Evolutionary conservation across 257 asterid species (phyloP), one percentile per base, ranked within the genome.

Genomic region (Solanum chiquidenum): DNA sequence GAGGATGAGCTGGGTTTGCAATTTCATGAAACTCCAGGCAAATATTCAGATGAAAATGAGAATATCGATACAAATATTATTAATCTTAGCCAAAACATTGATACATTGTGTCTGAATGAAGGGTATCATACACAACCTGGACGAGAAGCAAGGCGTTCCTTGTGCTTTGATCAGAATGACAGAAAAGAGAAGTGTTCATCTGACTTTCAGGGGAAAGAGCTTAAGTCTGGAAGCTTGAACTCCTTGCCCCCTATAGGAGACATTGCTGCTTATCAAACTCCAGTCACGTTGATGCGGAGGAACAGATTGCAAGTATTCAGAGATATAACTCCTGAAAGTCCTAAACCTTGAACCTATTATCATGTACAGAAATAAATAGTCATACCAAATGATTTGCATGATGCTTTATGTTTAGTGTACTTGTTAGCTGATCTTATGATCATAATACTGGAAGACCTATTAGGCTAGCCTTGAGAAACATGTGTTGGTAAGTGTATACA

Each of bases 51-150:
- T 62, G 86, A 34, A 13, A 49, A 52, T 33, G 35, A 87, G 79
- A 94, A 94, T 86, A 37, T 74, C 44, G 87, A 93, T 89, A 75
- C 88, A 14, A 93, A 95, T 89, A 89, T 91, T 35, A 83, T 89
- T 58, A 90, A 88, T 60, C 76, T 88, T 60, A 76, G 88, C 62
- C 83, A 83, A 88, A 89, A 85, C 86, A 84, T 83, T n/a, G 93
- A 86, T 60, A 12, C 87, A 9, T 71, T 89, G 37, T 91, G 91
- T 87, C 88, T 90, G 68, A 92, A 87, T 58, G 89, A 90, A 62
- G 95, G 95, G 52, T 95, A 93, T 86, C 86, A 89, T 37, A 92
- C 96, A 79, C 99, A 96, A 86, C 98, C 98, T 5, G 91, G 89
- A 73, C 91, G 88, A 80, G 85, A 79, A 80, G 89, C 88, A 38